Conservation (phyloP, 306 rosid species). For the Citrullus colocynthis region DNA sequence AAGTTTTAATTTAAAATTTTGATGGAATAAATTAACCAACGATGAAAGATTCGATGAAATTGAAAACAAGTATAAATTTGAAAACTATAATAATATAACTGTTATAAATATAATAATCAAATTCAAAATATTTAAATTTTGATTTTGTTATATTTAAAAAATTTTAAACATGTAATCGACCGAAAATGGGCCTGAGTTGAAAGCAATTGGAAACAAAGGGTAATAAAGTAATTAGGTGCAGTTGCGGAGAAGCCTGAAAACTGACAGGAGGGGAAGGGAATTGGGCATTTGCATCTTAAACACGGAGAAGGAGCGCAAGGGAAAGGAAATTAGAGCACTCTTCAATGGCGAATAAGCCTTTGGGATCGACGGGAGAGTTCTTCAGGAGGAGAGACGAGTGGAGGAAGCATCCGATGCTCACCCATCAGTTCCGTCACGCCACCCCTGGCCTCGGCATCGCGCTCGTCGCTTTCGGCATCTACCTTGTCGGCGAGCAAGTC, state of each 20-base stretch:
- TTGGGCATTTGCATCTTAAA: not conserved
- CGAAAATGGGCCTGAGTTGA: too few relatives aligned
- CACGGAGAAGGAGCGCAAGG: not conserved
- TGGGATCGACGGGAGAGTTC: slow-evolving; percentile 64
- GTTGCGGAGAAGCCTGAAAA: not conserved
- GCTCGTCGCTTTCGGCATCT: slow-evolving; percentile 77
- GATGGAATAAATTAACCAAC: too few relatives aligned
- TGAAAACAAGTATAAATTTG: too few relatives aligned
- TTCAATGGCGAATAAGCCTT: slow-evolving; percentile 28
- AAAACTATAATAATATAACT: too few relatives aligned
- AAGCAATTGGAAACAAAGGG: not conserved
- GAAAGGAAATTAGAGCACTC: not conserved
- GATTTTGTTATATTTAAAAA: too few relatives aligned
- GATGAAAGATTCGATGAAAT: too few relatives aligned
- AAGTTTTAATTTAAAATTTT: too few relatives aligned
- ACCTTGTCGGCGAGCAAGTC: slow-evolving; percentile 77
- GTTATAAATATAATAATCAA: too few relatives aligned
- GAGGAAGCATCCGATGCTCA: slow-evolving; percentile 90
- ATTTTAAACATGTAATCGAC: too few relatives aligned
- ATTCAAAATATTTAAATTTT: too few relatives aligned
- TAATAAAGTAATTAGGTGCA: not conserved
- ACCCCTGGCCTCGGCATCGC: slow-evolving; percentile 90
- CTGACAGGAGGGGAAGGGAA: not conserved
- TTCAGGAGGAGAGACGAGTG: slow-evolving; percentile 86
- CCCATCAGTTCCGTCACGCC: slow-evolving; percentile 77